These are phyloP conservation scores for Hypoxylon lenormandii DNA, from an alignment of 495 filamentous ascomycete genomes.

Conservation along the genomic window DNA sequence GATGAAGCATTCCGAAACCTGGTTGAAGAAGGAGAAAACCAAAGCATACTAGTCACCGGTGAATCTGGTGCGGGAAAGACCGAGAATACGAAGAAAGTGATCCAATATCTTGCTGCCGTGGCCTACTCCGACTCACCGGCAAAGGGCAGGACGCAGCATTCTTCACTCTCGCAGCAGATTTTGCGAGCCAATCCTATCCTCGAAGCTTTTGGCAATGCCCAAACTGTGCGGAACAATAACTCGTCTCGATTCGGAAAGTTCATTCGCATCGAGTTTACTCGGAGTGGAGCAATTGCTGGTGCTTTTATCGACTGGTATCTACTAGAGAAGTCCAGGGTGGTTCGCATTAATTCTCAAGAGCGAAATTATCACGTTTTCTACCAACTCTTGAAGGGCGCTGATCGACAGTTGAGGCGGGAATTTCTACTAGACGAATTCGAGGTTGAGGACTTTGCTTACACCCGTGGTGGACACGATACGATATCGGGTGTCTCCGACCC, in stretches of 20 bases:
- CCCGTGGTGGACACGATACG: constrained; percentile 85
- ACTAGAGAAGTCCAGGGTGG: constrained; percentile 94
- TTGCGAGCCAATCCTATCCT: constrained; percentile 96
- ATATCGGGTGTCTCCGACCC: constrained; percentile 91
- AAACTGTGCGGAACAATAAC: constrained; percentile 98
- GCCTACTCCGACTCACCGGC: constrained; percentile 81
- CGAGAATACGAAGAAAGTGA: constrained; percentile 99
- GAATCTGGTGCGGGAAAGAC: constrained; percentile 99
- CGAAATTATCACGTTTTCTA: constrained; percentile 99
- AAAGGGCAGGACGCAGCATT: constrained; percentile 74
- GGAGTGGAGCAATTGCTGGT: constrained; percentile 89
- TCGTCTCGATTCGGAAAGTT: constrained; percentile 99
- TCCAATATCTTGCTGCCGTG: constrained; percentile 96
- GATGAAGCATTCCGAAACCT: constrained; percentile 96
- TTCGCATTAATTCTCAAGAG: constrained; percentile 84
- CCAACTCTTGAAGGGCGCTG: constrained; percentile 88
- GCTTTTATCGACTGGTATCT: constrained; percentile 99
- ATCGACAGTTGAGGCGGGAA: constrained; percentile 74
- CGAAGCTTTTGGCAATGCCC: constrained; percentile 97
- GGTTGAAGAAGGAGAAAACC: constrained; percentile 93
- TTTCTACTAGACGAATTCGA: constrained; percentile 78
- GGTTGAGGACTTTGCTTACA: constrained; percentile 91
- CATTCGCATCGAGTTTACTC: constrained; percentile 94
- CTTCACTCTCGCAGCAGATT: constrained; percentile 96
- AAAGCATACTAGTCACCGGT: constrained; percentile 97